Base-by-base conservation (phyloP, 306 rosid genomes). In the Cotoneaster glaucophyllus region DNA sequence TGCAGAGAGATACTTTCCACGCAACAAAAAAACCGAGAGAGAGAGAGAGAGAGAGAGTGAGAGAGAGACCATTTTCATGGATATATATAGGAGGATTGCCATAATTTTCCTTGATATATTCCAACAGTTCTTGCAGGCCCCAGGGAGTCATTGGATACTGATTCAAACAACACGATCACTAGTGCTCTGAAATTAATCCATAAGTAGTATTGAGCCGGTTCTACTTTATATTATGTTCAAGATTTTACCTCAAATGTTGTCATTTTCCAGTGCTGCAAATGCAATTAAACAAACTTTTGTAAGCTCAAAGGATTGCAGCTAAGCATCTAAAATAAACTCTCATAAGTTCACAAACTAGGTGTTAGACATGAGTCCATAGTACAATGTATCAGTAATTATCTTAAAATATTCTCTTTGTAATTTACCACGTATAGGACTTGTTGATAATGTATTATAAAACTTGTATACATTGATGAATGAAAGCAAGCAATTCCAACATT, bases 11-110 rank as follows among this genome's bases (percentile, higher is more conserved):
- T 39, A 39, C 44, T 39, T 9, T 39, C 44, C 44, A 64, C 41
- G 10, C 41, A 6, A 34, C 41, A 34, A 34, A 34, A 34, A 1
- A 34, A 5, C 8, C 7, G 7, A 1, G 39, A 34, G 39, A 34
- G 39, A 34, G 39, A 34, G 39, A 34, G 39, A 34, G 39, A 34
- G 39, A 34, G 43, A 39, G 43, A 39, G 61, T 31, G 26, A 69
- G 31, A 68, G 17, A 41, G 26, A 25, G 26, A 25, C 87, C 91
- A 80, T 78, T 89, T 86, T 89, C 91, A 3, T 87, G 86, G 70
- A 89, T 85, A 81, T 85, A 87, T 52, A 77, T 50, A 19, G 82
- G 84, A 78, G 87, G 50, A 59, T 85, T 39, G 25, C 84, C 88
- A 66, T 80, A 85, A 66, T 19, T 21, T 6, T 84, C 80, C 84